Percentiles rank a stretch among this genome's conserved stretches.
Evolutionary conservation across 208 protist genomes (phyloP).

Genomic region (Leishmania lainsoni): DNA sequence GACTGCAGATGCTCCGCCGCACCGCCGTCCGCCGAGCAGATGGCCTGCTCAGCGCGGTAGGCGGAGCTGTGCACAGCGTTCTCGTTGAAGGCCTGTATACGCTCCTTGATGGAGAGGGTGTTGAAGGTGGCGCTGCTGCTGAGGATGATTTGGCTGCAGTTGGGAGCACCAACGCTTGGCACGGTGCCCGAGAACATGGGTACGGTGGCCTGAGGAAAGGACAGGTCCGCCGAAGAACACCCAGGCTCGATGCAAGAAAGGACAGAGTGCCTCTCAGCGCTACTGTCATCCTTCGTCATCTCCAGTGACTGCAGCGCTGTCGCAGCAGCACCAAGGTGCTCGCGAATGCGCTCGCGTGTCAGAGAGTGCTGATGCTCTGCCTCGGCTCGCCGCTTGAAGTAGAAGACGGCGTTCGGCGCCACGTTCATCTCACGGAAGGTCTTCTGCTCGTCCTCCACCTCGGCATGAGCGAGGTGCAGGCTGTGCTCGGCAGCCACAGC

Average conservation of each 20-base stretch:
- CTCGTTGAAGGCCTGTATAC: conserved; percentile 27
- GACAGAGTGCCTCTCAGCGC: not conserved
- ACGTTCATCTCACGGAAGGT: conserved; percentile 25
- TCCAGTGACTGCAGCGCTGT: not conserved
- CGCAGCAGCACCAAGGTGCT: conserved; percentile 16
- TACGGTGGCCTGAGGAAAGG: conserved; percentile 1
- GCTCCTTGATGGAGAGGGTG: conserved; percentile 11
- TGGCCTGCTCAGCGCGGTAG: not conserved
- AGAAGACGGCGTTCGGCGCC: conserved; percentile 32
- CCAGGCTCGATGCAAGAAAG: conserved; percentile 11
- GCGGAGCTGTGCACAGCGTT: conserved; percentile 5
- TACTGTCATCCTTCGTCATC: not conserved
- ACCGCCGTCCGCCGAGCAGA: not conserved
- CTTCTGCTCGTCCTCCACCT: conserved; percentile 28
- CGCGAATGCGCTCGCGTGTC: conserved; percentile 23
- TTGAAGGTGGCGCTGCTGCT: conserved; percentile 5
- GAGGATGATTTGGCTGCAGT: not conserved
- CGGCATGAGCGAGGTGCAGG: conserved; percentile 37
- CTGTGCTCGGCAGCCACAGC: conserved; percentile 22
- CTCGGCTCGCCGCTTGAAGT: conserved; percentile 22
- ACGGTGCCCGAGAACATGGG: not conserved
- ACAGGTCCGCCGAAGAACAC: conserved; percentile 13
- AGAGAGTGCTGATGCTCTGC: not conserved
- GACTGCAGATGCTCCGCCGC: not conserved
- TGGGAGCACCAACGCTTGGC: not conserved